A percentile compares a stretch with the other conserved stretches of the same genome.
These are phyloP conservation scores for Cicer cuneatum DNA, from an alignment of 306 rosid species.

Conservation along the genomic window DNA sequence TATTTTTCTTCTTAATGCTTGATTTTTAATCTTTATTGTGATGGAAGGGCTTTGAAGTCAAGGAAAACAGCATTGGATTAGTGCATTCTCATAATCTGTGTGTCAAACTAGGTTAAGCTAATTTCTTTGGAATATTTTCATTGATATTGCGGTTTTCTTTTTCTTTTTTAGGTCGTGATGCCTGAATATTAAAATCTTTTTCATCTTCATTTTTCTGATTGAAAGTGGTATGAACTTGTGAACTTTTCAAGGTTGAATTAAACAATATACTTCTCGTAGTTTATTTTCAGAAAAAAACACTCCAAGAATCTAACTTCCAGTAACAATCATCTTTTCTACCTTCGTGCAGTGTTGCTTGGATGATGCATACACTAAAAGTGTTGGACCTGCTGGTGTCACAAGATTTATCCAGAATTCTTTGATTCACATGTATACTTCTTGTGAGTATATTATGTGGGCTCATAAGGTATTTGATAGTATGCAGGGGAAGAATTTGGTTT, in stretches of 20 bases:
- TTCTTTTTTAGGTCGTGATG: neutral
- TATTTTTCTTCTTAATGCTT: neutral
- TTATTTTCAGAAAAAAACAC: no score
- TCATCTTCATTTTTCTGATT: no score
- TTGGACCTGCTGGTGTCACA: constrained; percentile 15
- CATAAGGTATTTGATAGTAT: constrained; percentile 62
- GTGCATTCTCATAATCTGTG: constrained; percentile 18
- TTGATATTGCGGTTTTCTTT: neutral
- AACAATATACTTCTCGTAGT: no score
- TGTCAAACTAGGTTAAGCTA: neutral
- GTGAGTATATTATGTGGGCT: constrained; percentile 59
- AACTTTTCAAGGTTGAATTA: no score
- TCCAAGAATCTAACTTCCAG: no score
- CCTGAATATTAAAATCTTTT: neutral
- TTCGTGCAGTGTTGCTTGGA: constrained; percentile 34
- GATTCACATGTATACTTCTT: constrained; percentile 79
- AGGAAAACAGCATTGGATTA: constrained; percentile 7
- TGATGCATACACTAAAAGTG: constrained; percentile 27
- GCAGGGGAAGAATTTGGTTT: constrained; percentile 58
- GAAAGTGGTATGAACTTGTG: no score
- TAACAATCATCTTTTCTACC: neutral
- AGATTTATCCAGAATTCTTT: constrained; percentile 62
- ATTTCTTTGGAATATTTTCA: constrained; percentile 1
- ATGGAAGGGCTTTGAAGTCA: constrained; percentile 33
- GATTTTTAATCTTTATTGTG: no score